Evolutionary conservation across 768 basidiomycete species (phyloP), one percentile per base, ranked within the genome.

Genomic region (Lentinula sp.): DNA sequence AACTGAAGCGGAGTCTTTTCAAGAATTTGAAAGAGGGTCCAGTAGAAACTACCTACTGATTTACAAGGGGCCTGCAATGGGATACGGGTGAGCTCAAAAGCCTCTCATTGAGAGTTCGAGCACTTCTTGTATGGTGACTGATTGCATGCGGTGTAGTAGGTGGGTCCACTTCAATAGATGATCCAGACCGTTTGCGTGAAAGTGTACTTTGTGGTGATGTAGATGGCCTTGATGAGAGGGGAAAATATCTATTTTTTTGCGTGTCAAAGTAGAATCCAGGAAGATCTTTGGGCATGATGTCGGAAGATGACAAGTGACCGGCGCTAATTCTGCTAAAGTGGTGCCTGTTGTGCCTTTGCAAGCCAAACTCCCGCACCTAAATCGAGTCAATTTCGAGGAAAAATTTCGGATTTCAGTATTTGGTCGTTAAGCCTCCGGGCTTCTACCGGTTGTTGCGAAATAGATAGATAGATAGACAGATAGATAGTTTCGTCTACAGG

Each of bases 241-340:
- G 82, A 65, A 86, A 87, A 68, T 87, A 87, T 9, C 85, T 78
- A 43, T 82, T 80, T 59, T 69, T 73, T 37, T 68, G 67, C 61
- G 73, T 67, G 66, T 87, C 84, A 73, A 79, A 87, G 67, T 81
- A 82, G 56, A 85, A 71, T 1, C 86, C 86, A 54, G 85, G 82
- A 10, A 86, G 74, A 12, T 80, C 72, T 60, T 68, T 73, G 56
- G 80, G 77, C 81, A 83, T 84, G 37, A 43, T n/a, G 28, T 8
- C 20, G 16, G 20, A 28, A 6, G 23, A 20, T 20, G 46, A 28
- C 28, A 28, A 45, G 43, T n/a, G 16, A 16, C n/a, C n/a, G n/a
- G 43, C 43, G 43, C 43, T 45, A 28, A 28, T 28, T 28, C 28
- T 3, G 1, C 28, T 28, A 28, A 28, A 28, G 1, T 28, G 28